A percentile compares a stretch with the other conserved stretches of the same genome.
These are phyloP conservation scores for Podospora conica DNA, from an alignment of 495 filamentous ascomycete species.

Conservation along the genomic window DNA sequence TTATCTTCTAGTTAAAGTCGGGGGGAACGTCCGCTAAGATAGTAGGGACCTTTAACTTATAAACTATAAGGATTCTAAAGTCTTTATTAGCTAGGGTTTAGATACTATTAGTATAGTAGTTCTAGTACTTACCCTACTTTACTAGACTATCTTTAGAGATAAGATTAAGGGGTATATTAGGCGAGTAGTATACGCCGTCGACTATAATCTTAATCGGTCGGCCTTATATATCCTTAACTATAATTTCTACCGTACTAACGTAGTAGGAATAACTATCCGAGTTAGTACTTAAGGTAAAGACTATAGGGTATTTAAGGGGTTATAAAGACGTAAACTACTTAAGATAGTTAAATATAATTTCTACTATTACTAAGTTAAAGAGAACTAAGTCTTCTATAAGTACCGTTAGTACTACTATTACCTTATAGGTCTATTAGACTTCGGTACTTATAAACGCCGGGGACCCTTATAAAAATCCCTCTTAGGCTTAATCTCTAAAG, in stretches of 20 bases:
- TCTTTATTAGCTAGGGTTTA: not conserved
- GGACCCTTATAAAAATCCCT: not conserved
- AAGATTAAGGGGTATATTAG: not conserved
- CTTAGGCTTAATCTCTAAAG: too few relatives aligned
- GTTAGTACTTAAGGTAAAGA: not conserved
- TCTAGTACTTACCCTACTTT: not conserved
- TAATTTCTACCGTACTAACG: not conserved
- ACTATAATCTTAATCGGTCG: not conserved
- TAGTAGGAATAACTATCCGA: not conserved
- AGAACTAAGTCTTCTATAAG: not conserved
- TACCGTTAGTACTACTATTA: not conserved
- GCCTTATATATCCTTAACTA: not conserved
- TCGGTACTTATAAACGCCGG: not conserved
- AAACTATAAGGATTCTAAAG: not conserved
- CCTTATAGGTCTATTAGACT: not conserved
- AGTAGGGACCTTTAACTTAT: not conserved
- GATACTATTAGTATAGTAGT: not conserved
- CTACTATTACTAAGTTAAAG: not conserved
- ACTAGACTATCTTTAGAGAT: not conserved
- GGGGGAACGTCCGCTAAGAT: not conserved
- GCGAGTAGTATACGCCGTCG: not conserved
- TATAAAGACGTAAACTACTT: not conserved
- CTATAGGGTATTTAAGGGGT: not conserved
- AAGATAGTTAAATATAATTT: not conserved
- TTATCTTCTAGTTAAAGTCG: not conserved